Evolutionary conservation across 371 early-diverging fungal genomes (phyloP), one percentile per base, ranked within the genome.

Genomic region (Mucor lusitanicus): DNA sequence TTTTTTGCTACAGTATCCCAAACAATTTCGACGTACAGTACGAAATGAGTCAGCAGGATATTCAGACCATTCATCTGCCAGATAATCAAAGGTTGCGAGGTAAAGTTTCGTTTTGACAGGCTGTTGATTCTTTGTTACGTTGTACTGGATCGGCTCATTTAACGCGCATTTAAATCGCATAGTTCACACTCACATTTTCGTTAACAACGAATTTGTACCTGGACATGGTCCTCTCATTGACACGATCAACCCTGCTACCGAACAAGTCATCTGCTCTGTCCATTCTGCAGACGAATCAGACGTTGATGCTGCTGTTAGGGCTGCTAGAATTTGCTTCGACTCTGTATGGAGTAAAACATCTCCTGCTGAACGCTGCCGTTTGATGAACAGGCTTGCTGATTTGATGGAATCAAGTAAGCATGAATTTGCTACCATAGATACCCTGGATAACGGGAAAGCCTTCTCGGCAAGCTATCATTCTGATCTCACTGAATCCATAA

Each of bases 371-470:
- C 75, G 75, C 37, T 78, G 77, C 57, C 70, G 67, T 12, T 59
- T 78, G 25, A 33, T 74, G 32, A 67, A 88, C 57, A 85, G 84
- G 35, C 84, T 95, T 60, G 94, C 94, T 8, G 83, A 87, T 13
- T 76, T 89, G 17, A 83, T 95, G 54, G 92, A 93, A 67, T 74
- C 83, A 23, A 83, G 92, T 73, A 73, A 77, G 32, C 82, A 83
- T n/a, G 80, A 84, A n/a, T 69, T 96, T 37, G 95, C 95, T 32
- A 81, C 78, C 6, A 71, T 95, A 27, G 96, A 95, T 70, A 89
- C 93, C 33, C 67, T 87, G 28, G 91, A 94, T 74, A 92, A 90
- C 35, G 96, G 96, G 17, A 96, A 96, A 76, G 80, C 94, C 1
- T 77, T 91, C 50, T 56, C 59, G 6, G 79, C 85, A 54, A 86